Conservation (phyloP, 441 rosid species). For the Gossypium gossypioides region DNA sequence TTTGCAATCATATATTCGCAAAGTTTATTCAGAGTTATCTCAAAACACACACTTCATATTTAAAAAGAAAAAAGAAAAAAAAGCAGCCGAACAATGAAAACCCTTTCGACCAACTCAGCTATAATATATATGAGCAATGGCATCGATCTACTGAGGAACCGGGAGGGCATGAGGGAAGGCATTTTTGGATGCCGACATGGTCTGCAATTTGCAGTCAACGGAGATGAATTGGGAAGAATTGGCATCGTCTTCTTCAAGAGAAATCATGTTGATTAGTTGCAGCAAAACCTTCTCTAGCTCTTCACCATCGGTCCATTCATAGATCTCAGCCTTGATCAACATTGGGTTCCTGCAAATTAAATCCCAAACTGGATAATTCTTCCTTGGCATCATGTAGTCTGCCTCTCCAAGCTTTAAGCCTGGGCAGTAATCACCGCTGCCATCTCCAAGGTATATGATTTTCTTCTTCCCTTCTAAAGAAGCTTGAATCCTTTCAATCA, state of each 20-base stretch:
- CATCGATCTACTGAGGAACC: conserved; percentile 10
- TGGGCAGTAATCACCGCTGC: conserved; percentile 70
- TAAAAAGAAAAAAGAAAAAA: neutral
- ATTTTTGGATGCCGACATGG: conserved; percentile 29
- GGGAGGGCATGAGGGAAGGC: conserved; percentile 6
- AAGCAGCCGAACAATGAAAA: neutral
- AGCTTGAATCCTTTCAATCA: conserved; percentile 56
- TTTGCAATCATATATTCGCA: neutral
- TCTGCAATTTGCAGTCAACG: conserved; percentile 47
- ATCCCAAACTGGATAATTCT: conserved; percentile 71
- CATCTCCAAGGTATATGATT: conserved; percentile 75
- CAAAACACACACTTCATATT: neutral
- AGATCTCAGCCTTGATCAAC: conserved; percentile 48
- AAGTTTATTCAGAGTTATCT: neutral
- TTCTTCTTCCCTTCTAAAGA: conserved; percentile 37
- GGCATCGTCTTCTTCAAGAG: conserved; percentile 13
- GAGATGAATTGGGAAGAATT: conserved; percentile 19
- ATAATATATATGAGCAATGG: neutral
- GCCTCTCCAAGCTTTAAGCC: conserved; percentile 45
- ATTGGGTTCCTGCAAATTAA: conserved; percentile 46
- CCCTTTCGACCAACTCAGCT: neutral
- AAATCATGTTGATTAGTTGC: conserved; percentile 20
- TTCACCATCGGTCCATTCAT: conserved; percentile 68
- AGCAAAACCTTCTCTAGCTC: conserved; percentile 42
- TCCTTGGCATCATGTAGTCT: conserved; percentile 80